Evolutionary conservation across 768 basidiomycete species (phyloP), one percentile per base, ranked within the genome.

Genomic region (Naganishia friedmannii): DNA sequence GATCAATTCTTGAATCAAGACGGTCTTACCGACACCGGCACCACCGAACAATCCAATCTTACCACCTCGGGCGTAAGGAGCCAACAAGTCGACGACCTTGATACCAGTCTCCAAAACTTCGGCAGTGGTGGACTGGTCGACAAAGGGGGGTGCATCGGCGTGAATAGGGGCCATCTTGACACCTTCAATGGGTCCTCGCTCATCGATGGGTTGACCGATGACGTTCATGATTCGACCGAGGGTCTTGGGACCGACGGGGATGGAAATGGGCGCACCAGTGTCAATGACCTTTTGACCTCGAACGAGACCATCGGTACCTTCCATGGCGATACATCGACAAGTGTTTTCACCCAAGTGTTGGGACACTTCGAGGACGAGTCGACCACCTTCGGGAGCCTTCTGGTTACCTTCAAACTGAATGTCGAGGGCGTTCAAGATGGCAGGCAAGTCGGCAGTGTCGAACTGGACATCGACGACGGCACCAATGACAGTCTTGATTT

Each of bases 151-250:
- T 70, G 96, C 93, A 72, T 99, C 94, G 76, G 93, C 91, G 84
- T 99, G 96, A 81, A 99, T 99, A 77, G 95, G 91, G 73, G 80
- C 87, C 73, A 89, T 85, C 84, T 91, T 93, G 83, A 89, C 92
- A 81, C 93, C 95, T 83, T 91, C 90, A 85, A 98, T 97, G 74
- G 94, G 94, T 71, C 96, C 96, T 85, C 96, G 93, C 83, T 98
- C 94, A 83, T 99, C 96, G 82, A 99, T 98, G 80, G 96, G 93
- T 83, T 98, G 94, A 78, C 96, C 96, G 84, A 99, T 98, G 84
- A 99, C 96, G 84, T 98, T 99, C 93, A 99, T 98, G 87, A 99
- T 99, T 80, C 96, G 93, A 60, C 96, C 96, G 70, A 99, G 89
- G 69, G 92, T 94, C 70, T 87, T 92, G 72, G 87, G 87, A 73